Percentiles rank a stretch among this genome's conserved stretches.
phyloP scores from a whole-genome alignment of 495 filamentous ascomycete genomes.

The Xylaria longipes region DNA sequence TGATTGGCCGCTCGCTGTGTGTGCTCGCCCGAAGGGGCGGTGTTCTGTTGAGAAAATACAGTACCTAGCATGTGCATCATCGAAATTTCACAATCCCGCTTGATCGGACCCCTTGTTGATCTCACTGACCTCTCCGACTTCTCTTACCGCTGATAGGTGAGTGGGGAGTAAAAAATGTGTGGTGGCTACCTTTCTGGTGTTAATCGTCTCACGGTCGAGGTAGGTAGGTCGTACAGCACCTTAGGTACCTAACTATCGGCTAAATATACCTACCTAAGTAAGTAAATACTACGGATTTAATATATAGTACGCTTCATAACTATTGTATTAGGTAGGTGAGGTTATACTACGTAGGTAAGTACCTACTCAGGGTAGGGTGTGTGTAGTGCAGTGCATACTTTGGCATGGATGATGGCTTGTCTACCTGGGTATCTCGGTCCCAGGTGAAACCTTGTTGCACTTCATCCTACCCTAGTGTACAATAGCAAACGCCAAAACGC shows the following conservation, averaged over 20 bases:
- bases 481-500: constrained; percentile 14
- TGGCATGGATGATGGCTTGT: not conserved
- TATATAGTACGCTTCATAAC: not conserved
- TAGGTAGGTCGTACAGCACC: not conserved
- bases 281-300: not conserved
- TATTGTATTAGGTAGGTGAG: not conserved
- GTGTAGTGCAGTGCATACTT: not conserved
- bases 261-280: not conserved
- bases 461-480: constrained; percentile 4
- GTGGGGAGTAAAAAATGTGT: not conserved
- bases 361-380: not conserved
- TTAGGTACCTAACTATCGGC: not conserved
- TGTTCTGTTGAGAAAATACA: constrained; percentile 18
- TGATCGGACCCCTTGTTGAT: not conserved
- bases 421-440: not conserved
- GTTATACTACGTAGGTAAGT: not conserved
- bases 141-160: constrained; percentile 8
- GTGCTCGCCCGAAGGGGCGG: constrained; percentile 3
- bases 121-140: constrained; percentile 2
- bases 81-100: constrained; percentile 21
- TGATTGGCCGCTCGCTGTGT: not conserved
- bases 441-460: constrained; percentile 16
- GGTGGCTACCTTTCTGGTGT: not conserved
- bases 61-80: constrained; percentile 21
- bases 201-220: not conserved